Percentiles rank a stretch among this genome's conserved stretches.
These are phyloP conservation scores for Chalciporus piperatus DNA, from an alignment of 768 basidiomycete genomes.

Conservation along the genomic window DNA sequence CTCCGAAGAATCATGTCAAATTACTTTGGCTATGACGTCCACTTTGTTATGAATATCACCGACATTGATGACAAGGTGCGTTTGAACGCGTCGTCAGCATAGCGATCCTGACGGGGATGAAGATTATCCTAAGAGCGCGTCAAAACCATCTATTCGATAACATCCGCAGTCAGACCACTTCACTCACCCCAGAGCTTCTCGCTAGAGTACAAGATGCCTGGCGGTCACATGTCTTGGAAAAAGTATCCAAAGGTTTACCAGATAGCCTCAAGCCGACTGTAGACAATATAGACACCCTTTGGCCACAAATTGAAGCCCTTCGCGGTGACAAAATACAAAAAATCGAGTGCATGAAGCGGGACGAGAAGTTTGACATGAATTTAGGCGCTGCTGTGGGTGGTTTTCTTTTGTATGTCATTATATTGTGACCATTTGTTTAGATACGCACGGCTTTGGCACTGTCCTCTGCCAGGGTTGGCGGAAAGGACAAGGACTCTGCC, in stretches of 20 bases:
- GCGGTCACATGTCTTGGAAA: conserved; percentile 57
- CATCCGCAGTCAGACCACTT: conserved; percentile 52
- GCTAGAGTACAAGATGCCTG: conserved; percentile 59
- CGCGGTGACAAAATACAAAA: conserved; percentile 61
- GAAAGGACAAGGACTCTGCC: conserved; percentile 43
- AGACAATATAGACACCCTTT: conserved; percentile 51
- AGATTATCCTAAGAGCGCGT: conserved; percentile 94
- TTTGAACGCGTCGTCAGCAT: not conserved
- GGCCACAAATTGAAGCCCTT: conserved; percentile 52
- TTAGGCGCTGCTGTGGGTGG: conserved; percentile 69
- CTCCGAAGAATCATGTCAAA: conserved; percentile 76
- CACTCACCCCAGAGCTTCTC: conserved; percentile 59
- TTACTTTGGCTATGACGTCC: conserved; percentile 96
- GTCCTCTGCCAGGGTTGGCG: conserved; percentile 44
- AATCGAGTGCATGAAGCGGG: conserved; percentile 64
- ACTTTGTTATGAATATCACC: conserved; percentile 99
- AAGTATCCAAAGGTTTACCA: conserved; percentile 64
- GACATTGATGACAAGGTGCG: conserved; percentile 98
- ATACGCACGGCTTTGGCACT: conserved; percentile 57
- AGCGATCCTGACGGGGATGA: conserved; percentile 5
- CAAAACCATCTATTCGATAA: conserved; percentile 69
- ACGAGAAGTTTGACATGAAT: conserved; percentile 94
- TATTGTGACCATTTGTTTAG: conserved; percentile 22
- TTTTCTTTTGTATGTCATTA: conserved; percentile 8
- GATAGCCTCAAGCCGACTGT: conserved; percentile 42